Base-by-base conservation (phyloP, 345 rosid species). In the Gossypium turneri region DNA sequence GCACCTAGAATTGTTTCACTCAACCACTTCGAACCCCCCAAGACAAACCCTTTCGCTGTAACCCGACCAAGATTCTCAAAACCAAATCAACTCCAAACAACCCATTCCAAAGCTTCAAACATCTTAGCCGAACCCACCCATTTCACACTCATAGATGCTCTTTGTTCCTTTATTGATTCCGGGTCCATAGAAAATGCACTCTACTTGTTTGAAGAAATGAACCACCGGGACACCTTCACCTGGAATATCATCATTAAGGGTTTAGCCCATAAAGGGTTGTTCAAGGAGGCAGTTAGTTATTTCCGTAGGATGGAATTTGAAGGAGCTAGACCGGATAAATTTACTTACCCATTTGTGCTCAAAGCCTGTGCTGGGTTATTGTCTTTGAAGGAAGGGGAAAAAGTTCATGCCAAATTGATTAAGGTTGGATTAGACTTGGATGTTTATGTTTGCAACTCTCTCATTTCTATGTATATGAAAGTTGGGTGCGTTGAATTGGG, bases 241-340 rank as follows among this genome's bases (percentile, higher is more conserved):
- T 93, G 97, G 95, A 93, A 89, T 76, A 79, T 89, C 66, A 80
- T 93, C 72, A 88, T 90, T 50, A 90, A 79, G 81, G 94, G 94
- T n/a, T 86, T 85, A 66, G 58, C 73, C 27, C 48, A 81, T 52
- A 77, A 59, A 64, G 91, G 91, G 27, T 59, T 89, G 78, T 84
- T 86, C 58, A 9, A 52, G 9, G 85, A 90, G 79, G 85, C 90
- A 0, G 17, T 90, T 52, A 45, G 62, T 2, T 86, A 88, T 74
- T 84, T 80, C 70, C 55, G 34, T 7, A 79, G 86, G 62, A 91
- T 91, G 97, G 84, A 72, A 9, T 43, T 43, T 29, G 84, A 81
- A 73, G 89, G 92, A 41, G 70, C 85, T 72, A 72, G 65, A 70
- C 75, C 79, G 8, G 90, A 89, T 84, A 73, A 83, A 4, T 90